phyloP scores from a whole-genome alignment of 2,329 filamentous ascomycete genomes.

The Ophiostoma fasciatum region DNA sequence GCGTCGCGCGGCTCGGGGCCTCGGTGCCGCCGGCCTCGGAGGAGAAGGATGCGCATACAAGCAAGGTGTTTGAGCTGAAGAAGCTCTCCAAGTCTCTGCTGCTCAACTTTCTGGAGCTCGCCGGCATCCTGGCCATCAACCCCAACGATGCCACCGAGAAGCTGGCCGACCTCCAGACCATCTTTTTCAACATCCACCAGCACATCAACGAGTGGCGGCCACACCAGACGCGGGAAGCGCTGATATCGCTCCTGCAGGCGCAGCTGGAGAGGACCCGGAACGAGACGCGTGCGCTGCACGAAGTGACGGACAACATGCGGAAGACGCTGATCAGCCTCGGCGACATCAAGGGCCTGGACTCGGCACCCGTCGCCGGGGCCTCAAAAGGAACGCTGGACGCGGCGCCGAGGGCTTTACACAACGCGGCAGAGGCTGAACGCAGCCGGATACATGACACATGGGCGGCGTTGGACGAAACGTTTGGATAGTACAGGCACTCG shows the following conservation, averaged over 20 bases:
- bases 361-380: background rate
- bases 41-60: constrained; percentile 34
- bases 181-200: constrained; percentile 86
- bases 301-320: constrained; percentile 57
- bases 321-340: constrained; percentile 56
- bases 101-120: constrained; percentile 76
- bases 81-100: constrained; percentile 71
- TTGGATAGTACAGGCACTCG: no score
- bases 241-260: constrained; percentile 79
- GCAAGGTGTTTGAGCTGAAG: constrained; percentile 55
- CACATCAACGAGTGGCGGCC: constrained; percentile 88
- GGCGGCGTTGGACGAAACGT: constrained; percentile 26
- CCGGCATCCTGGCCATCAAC: constrained; percentile 53
- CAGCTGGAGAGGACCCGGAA: constrained; percentile 57
- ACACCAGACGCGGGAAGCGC: constrained; percentile 77
- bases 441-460: constrained; percentile 21
- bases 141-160: constrained; percentile 53
- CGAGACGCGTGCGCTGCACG: constrained; percentile 56
- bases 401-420: background rate
- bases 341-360: constrained; percentile 27
- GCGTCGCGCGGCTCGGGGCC: constrained; percentile 53
- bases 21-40: constrained; percentile 21
- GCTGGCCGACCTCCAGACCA: constrained; percentile 59
- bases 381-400: constrained; percentile 7
- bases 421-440: background rate